A percentile compares a stretch with the other conserved stretches of the same genome.
Conservation (phyloP, 257 asterid species). For the Osmanthus fragrans region DNA sequence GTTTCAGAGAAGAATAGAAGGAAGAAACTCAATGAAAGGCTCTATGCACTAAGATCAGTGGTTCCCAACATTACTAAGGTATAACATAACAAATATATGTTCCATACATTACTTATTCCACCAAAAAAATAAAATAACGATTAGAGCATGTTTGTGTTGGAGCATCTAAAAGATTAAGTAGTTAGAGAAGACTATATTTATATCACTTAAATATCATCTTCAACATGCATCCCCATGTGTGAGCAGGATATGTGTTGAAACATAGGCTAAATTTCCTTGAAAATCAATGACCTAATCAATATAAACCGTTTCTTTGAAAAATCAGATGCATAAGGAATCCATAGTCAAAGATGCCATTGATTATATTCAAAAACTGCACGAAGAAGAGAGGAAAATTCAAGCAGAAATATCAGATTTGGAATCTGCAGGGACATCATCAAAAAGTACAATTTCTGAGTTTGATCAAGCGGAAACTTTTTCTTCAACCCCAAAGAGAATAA, state of each 20-base stretch:
- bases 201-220: slow-evolving; percentile 42
- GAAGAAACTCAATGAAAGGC: slow-evolving; percentile 63
- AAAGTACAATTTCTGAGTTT: slow-evolving; percentile 22
- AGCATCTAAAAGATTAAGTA: neutral
- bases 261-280: neutral
- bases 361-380: slow-evolving; percentile 61
- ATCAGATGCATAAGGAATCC: slow-evolving; percentile 88
- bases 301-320: neutral
- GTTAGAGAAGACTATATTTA: too few species aligned
- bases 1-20: slow-evolving; percentile 67
- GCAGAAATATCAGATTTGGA: slow-evolving; percentile 65
- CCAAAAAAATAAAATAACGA: neutral
- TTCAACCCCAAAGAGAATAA: slow-evolving; percentile 47
- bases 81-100: too few species aligned
- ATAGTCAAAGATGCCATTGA: slow-evolving; percentile 83
- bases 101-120: neutral
- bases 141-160: too few species aligned
- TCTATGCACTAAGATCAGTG: slow-evolving; percentile 66
- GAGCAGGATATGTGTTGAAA: too few species aligned
- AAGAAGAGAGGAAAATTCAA: slow-evolving; percentile 54
- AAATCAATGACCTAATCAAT: neutral
- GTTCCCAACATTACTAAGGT: slow-evolving; percentile 75
- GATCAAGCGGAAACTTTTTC: slow-evolving; percentile 30
- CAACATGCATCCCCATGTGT: too few species aligned
- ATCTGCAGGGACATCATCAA: slow-evolving; percentile 24